Evolutionary conservation across 2,329 filamentous ascomycete species (phyloP), one percentile per base, ranked within the genome.

Genomic region (Karstenula rhodostoma): DNA sequence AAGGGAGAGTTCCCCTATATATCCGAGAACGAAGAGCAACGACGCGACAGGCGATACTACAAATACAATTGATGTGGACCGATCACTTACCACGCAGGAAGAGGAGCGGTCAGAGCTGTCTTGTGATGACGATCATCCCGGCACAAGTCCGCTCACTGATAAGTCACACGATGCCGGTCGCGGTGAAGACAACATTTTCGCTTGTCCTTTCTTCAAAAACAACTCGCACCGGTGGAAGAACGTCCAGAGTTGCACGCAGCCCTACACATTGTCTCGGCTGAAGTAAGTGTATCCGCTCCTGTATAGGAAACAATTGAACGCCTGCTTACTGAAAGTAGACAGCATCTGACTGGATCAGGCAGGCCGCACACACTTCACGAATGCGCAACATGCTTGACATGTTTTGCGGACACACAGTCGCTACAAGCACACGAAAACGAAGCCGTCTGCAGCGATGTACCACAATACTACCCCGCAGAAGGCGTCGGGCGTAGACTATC

Each of bases 151-250:
- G 40, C 5, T 32, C 23, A n/a, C 55, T 3, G 15, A 23, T 40
- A 19, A 27, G n/a, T 10, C 9, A 7, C 46, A 8, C 12, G 27
- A 44, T 25, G 6, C 47, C 12, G 22, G 13, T 12, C 43, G 43
- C 15, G n/a, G 6, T 9, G 29, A 47, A 12, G 23, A 27, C 0
- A 6, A 13, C 9, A 44, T 25, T 6, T 60, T 47, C 35, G 54
- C 54, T 27, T 61, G 59, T 29, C 59, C 48, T 10, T 61, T 61
- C 29, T 56, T 53, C 25, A 57, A 57, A 19, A 29, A 54, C 42
- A 55, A 61, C 35, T 32, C 49, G 13, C 54, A 61, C 35, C 54
- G 50, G 33, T 43, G 42, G 43, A 49, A 35, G 10, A 33, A 57
- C 27, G 5, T 3, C 6, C 22, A 29, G 27, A 23, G 48, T 29